Evolutionary conservation across 495 filamentous ascomycete genomes (phyloP), one percentile per base, ranked within the genome.

Genomic region (Tuber melanosporum): DNA sequence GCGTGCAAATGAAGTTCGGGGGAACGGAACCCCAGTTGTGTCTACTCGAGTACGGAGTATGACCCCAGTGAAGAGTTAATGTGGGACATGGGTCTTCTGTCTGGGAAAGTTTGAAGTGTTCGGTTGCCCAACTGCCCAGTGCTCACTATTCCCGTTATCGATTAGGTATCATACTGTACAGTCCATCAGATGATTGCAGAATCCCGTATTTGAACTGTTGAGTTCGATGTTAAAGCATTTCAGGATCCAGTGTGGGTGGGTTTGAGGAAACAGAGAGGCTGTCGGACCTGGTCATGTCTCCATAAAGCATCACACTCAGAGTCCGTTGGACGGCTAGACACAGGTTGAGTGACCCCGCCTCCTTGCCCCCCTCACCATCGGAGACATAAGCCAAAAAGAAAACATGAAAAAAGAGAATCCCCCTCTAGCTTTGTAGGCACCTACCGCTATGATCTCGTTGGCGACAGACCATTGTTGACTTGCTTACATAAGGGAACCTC

Each of bases 21-120:
- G 78, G 45, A 80, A 80, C 75, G 78, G 78, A 80, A 73, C 77
- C 17, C 71, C 49, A 19, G 47, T 66, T 66, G 57, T 66, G 57
- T 32, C n/a, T 66, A 32, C 32, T 32, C 32, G 32, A 32, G 32
- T 32, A 32, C 32, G 32, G 32, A 32, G 32, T 32, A 32, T 32
- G 57, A 17, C 26, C 26, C n/a, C n/a, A 32, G 57, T 5, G n/a
- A 15, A 66, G 57, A n/a, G 57, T 3, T 6, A 32, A 66, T 66
- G 57, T 66, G 26, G 57, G 57, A 32, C 57, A 66, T 32, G n/a
- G 57, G 32, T 66, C 32, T 3, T 32, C n/a, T 32, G 12, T 26
- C 49, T n/a, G 4, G 52, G n/a, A 62, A 62, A n/a, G 49, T 57
- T 57, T n/a, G 49, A 19, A 57, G 10, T 32, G 52, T 26, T 62